Conservation (phyloP, 352 stramenopile species). For the Phytopythium litorale region DNA sequence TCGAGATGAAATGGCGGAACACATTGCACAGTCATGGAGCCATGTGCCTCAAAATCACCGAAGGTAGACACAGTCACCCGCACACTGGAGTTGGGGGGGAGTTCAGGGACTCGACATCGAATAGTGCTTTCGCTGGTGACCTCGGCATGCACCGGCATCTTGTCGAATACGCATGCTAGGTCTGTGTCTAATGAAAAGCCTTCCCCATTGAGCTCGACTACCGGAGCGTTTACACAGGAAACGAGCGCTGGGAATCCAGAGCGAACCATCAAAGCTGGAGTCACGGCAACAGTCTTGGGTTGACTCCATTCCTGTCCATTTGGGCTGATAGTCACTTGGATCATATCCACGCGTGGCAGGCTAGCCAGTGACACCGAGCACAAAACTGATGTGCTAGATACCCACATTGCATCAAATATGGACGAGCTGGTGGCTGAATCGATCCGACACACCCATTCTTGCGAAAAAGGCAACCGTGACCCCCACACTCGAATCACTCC, state of each 20-base stretch:
- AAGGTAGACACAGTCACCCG: conserved; percentile 27
- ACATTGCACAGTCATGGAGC: conserved; percentile 13
- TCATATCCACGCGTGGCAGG: not conserved
- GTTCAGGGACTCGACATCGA: conserved; percentile 24
- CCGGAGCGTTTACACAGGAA: conserved; percentile 10
- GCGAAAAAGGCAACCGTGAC: conserved; percentile 14
- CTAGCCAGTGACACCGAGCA: conserved; percentile 15
- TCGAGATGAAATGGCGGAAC: conserved; percentile 16
- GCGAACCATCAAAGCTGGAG: conserved; percentile 15
- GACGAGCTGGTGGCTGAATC: not conserved
- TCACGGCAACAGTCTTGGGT: conserved; percentile 8
- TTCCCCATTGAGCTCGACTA: conserved; percentile 23
- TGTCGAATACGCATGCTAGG: conserved; percentile 37
- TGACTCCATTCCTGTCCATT: conserved; percentile 49
- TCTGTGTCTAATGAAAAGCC: conserved; percentile 29
- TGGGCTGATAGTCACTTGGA: conserved; percentile 28
- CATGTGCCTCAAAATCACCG: conserved; percentile 21
- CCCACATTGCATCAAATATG: conserved; percentile 10
- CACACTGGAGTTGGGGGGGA: conserved; percentile 12
- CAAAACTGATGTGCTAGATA: conserved; percentile 25
- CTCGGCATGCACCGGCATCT: conserved; percentile 18
- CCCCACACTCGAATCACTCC: conserved; percentile 25
- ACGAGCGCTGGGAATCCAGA: conserved; percentile 14
- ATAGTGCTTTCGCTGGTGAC: conserved; percentile 27
- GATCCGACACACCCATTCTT: conserved; percentile 24